Evolutionary conservation across 768 basidiomycete species (phyloP), one percentile per base, ranked within the genome.

Genomic region (Boletales sp.): DNA sequence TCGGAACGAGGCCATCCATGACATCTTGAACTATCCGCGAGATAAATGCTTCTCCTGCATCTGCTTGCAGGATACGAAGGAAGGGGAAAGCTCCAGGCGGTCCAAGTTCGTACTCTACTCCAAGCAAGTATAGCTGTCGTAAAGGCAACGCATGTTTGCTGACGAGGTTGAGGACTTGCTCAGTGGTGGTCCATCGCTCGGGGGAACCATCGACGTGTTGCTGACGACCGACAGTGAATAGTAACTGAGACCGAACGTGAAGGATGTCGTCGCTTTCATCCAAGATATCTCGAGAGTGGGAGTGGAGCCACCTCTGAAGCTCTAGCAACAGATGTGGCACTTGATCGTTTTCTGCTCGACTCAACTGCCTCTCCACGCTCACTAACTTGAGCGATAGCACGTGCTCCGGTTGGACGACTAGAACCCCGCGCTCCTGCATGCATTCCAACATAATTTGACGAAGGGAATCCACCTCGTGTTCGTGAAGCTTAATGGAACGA

Each of bases 361-460:
- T 4, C 37, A 50, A 17, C 17, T 53, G 48, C 12, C 42, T 46
- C 32, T 53, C 52, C 11, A 54, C 45, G 0, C 67, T 65, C 70
- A 73, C 71, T 38, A 80, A 65, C 52, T 69, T 67, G 50, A 74
- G 72, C 1, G 78, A 80, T 2, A 80, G 72, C 5, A 77, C 69
- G 40, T 80, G 78, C 39, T 80, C 76, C 1, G 78, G 78, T 45
- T 80, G 77, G 10, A 65, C 58, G 6, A 80, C 1, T 45, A 21
- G 4, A 21, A 21, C 21, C 21, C 21, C 21, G 21, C 21, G 21
- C 21, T 21, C 21, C 21, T 4, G 49, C 48, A 57, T 61, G 49
- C 79, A 80, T 32, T 67, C 51, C 21, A n/a, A 15, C 19, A 61
- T 21, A 7, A 32, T 42, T 7, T 43, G 53, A 55, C n/a, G 43